A percentile compares a stretch with the other conserved stretches of the same genome.
phyloP scores from a whole-genome alignment of 768 basidiomycete genomes.

The Lentinula guzmanii region DNA sequence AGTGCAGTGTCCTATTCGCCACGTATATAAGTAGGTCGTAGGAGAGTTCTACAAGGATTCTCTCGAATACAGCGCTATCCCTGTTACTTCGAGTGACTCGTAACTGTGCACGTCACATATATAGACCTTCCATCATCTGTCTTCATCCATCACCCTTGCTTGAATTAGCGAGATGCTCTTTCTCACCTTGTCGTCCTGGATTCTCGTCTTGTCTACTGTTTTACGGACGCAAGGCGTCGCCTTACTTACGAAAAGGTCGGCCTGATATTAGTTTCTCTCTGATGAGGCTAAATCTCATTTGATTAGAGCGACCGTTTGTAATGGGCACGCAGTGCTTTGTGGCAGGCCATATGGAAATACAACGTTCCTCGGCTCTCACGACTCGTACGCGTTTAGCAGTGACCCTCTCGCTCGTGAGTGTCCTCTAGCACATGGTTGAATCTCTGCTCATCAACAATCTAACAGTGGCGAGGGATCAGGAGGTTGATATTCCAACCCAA shows the following conservation, averaged over 20 bases:
- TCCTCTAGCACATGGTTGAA: background rate
- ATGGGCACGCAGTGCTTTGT: conserved; percentile 62
- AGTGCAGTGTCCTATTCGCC: too few relatives aligned
- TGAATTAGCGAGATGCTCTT: background rate
- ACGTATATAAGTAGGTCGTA: too few relatives aligned
- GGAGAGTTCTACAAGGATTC: too few relatives aligned
- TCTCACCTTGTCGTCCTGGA: background rate
- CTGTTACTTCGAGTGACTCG: too few relatives aligned
- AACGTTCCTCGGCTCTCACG: conserved; percentile 46
- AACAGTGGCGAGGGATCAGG: conserved; percentile 38
- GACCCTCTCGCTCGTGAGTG: conserved; percentile 39
- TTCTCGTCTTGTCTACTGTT: background rate
- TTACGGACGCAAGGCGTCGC: background rate
- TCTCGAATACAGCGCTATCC: too few relatives aligned
- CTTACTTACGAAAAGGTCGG: background rate
- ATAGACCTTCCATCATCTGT: background rate
- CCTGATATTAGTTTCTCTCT: background rate
- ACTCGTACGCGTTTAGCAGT: conserved; percentile 47
- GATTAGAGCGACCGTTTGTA: conserved; percentile 47
- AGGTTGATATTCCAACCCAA: conserved; percentile 43
- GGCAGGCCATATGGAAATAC: conserved; percentile 46
- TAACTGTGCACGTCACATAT: background rate
- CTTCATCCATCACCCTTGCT: background rate
- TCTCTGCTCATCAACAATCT: background rate
- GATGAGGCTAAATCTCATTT: background rate